These are phyloP conservation scores for Solanum etuberosum DNA, from an alignment of 257 asterid genomes.

Conservation along the genomic window DNA sequence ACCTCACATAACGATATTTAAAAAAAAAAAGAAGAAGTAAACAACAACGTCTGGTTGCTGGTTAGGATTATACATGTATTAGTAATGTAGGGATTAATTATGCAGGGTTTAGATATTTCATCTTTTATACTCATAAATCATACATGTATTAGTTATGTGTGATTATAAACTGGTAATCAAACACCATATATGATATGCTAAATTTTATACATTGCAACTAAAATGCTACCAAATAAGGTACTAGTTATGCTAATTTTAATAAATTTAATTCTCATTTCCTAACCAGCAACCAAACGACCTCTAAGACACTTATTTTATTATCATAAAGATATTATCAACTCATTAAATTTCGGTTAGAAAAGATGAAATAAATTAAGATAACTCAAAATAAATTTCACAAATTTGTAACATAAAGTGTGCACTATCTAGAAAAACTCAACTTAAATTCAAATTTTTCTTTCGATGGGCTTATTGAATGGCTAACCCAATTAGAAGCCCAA, in stretches of 20 bases:
- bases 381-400: neutral
- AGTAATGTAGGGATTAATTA: neutral
- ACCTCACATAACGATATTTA: neutral
- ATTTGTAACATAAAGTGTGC: neutral
- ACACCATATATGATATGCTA: neutral
- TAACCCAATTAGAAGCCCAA: neutral
- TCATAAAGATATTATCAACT: neutral
- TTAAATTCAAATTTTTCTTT: neutral
- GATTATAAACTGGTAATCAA: neutral
- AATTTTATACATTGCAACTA: neutral
- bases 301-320: neutral
- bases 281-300: neutral
- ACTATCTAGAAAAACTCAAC: neutral
- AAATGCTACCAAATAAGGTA: neutral
- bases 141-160: neutral
- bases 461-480: neutral
- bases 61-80: neutral
- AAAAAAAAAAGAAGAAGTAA: too few species aligned
- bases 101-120: neutral
- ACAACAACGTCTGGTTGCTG: rapidly evolving
- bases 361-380: neutral
- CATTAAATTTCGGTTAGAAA: neutral
- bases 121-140: neutral
- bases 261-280: neutral
- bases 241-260: neutral